Conservation (phyloP, 73 alveolate genomes). For the Paramecium sonneborni region DNA sequence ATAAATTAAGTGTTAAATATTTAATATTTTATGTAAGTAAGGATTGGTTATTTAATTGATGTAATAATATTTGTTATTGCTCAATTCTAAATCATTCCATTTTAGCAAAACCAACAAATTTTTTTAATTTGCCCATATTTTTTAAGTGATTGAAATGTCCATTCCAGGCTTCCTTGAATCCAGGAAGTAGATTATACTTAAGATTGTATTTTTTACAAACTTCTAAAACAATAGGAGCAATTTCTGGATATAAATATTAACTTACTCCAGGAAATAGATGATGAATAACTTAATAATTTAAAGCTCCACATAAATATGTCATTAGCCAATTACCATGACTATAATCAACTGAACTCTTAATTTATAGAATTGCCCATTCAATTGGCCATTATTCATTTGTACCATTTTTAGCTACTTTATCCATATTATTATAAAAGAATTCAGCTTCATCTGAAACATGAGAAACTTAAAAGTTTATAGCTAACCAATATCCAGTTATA, state of each 20-base stretch:
- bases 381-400: conserved; percentile 53
- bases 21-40: too few relatives aligned
- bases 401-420: conserved; percentile 8
- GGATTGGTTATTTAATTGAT: too few relatives aligned
- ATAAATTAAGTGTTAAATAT: too few relatives aligned
- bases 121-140: background rate
- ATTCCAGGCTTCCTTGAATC: conserved; percentile 49
- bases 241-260: conserved; percentile 37
- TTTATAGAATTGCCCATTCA: conserved; percentile 47
- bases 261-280: conserved; percentile 52
- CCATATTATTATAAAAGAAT: conserved; percentile 43
- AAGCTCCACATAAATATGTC: conserved; percentile 48
- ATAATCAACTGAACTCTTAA: conserved; percentile 46
- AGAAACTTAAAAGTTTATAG: conserved; percentile 32
- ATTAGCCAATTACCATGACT: conserved; percentile 38
- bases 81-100: background rate
- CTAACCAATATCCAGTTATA: conserved; percentile 55
- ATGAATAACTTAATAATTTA: conserved; percentile 27
- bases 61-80: background rate
- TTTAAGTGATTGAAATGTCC: conserved; percentile 49
- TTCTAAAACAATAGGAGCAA: conserved; percentile 21
- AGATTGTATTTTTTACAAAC: conserved; percentile 25
- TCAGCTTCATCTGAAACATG: conserved; percentile 58
- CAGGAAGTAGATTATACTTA: background rate
- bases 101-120: conserved; percentile 46